Base-by-base conservation (phyloP, 2,329 filamentous ascomycete species). In the Hypoxylon sp. region DNA sequence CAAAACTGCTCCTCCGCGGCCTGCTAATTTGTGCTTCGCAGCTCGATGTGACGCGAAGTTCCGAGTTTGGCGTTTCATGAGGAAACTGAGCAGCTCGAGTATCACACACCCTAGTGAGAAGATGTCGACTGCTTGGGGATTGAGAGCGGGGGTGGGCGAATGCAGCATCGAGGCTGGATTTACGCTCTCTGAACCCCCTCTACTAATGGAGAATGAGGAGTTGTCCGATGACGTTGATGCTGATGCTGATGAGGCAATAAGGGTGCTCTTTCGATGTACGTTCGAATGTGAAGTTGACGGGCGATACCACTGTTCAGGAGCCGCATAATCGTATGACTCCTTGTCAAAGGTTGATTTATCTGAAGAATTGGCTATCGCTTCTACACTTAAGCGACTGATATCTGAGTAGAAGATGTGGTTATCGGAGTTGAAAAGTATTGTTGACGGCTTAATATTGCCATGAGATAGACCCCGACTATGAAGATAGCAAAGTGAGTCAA, bases 101-200 rank as follows among this genome's bases (percentile, higher is more conserved):
- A 91, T 91, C 56, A 93, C 84, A 76, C 91, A 92, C 9, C 88
- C 91, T 1, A 93, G 82, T 2, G 90, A 92, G 79, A 91, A 94
- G 19, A 94, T 82, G 75, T 94, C 92, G 48, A 89, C 87, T 66
- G 87, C 85, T 69, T 87, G 86, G 2, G 85, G 82, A 69, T 86
- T 82, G 17, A 85, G 79, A 36, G 82, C 82, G 1, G 82, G 80
- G 23, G 80, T 82, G 1, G 82, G 79, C 1, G 78, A 74, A 32
- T 80, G 74, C 21, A 81, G 73, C 72, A 78, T 80, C 45, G 79
- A 75, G 38, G 75, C 74, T 11, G 78, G 75, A 25, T 75, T 79
- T 57, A 65, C 70, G 11, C 60, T 65, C 25, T 75, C 76, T 23
- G 76, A 63, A 32, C 71, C 72, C 71, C 79, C 67, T 71, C 80